phyloP scores from a whole-genome alignment of 345 rosid genomes.

The Citrus australasica region DNA sequence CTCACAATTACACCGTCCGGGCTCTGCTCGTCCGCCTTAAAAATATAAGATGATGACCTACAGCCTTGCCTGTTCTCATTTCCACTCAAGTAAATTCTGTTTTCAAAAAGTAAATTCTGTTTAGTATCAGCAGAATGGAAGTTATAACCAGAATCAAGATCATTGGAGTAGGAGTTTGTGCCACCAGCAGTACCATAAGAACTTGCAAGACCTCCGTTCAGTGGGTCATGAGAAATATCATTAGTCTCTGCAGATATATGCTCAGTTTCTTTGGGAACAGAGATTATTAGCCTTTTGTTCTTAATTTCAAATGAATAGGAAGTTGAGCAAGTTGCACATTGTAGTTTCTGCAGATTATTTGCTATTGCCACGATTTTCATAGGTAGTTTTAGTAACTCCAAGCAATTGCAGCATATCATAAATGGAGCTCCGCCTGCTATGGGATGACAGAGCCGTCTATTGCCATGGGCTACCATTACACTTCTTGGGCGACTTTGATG shows the following conservation, averaged over 20 bases:
- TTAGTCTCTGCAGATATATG: slow-evolving; percentile 6
- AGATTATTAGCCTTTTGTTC: slow-evolving; percentile 42
- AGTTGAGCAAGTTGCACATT: slow-evolving; percentile 60
- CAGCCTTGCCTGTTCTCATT: slow-evolving; percentile 15
- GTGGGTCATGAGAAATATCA: slow-evolving; percentile 6
- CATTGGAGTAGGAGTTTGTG: slow-evolving; percentile 8
- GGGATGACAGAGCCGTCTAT: slow-evolving; percentile 37
- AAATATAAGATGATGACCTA: slow-evolving; percentile 20
- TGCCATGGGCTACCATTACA: slow-evolving; percentile 22
- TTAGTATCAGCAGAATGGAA: not conserved
- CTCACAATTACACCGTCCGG: slow-evolving; percentile 5
- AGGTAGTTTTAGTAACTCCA: slow-evolving; percentile 54
- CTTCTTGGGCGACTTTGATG: slow-evolving; percentile 22
- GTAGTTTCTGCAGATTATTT: slow-evolving; percentile 37
- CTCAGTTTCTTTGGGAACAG: slow-evolving; percentile 22
- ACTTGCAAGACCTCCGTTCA: not conserved
- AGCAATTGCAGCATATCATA: slow-evolving; percentile 55
- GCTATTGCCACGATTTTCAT: slow-evolving; percentile 31
- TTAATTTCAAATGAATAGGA: slow-evolving; percentile 29
- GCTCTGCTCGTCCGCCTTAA: slow-evolving; percentile 28
- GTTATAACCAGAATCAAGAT: slow-evolving; percentile 16
- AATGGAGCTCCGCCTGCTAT: slow-evolving; percentile 69
- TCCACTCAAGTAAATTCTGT: slow-evolving; percentile 16
- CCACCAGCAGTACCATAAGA: slow-evolving; percentile 13
- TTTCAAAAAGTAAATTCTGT: slow-evolving; percentile 12